Evolutionary conservation across 2,329 filamentous ascomycete species (phyloP).

Genomic region (Calonectria hawksworthii): DNA sequence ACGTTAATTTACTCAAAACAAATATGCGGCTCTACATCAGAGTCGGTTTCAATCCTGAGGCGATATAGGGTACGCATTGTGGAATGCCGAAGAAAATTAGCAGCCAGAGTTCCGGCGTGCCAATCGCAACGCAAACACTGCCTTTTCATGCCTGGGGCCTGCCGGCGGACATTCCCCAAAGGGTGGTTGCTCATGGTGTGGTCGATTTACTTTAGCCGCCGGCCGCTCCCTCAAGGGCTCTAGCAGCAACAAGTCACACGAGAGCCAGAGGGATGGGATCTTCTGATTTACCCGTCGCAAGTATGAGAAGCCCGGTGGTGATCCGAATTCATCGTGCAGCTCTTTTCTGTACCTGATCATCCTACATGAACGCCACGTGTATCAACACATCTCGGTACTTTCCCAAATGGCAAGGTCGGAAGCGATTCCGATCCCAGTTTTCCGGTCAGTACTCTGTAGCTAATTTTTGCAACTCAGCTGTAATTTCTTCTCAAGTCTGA

Average conservation of each 20-base stretch:
- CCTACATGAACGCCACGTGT: slow-evolving; percentile 1
- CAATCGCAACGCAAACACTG: not conserved
- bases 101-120: not conserved
- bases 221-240: not conserved
- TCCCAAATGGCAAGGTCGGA: not conserved
- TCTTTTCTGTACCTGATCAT: not conserved
- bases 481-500: not conserved
- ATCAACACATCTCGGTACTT: not conserved
- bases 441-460: not conserved
- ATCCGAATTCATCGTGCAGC: not conserved
- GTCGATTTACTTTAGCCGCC: not conserved
- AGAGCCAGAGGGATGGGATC: not conserved
- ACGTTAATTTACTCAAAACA: not conserved
- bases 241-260: not conserved
- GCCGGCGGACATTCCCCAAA: not conserved
- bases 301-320: not conserved
- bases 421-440: no score
- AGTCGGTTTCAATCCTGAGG: not conserved
- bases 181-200: not conserved
- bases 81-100: not conserved
- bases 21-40: not conserved
- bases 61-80: no score
- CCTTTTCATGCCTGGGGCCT: not conserved
- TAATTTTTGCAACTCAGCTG: not conserved
- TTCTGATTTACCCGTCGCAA: not conserved